Evolutionary conservation across 805 yeast genomes (phyloP), one percentile per base, ranked within the genome.

Genomic region (Candida glaebosa): DNA sequence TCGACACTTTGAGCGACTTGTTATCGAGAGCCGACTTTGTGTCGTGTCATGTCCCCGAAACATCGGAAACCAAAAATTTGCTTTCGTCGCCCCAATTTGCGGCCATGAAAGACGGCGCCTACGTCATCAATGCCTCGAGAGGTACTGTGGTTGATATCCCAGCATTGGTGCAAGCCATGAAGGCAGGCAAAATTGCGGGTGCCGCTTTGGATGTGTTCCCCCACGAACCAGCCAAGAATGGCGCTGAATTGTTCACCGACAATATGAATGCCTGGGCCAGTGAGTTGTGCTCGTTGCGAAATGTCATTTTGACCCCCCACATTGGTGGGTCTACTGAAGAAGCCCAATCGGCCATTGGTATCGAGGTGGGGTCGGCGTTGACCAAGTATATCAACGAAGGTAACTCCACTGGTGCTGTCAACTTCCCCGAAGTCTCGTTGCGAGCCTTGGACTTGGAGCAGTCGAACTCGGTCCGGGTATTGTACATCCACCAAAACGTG

Each of bases 281-380:
- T 25, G 96, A 90, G 61, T 77, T 93, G 54, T 76, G 81, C 53
- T 71, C 85, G 8, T 76, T 89, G 62, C 81, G 90, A 70, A 93
- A 93, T 69, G 81, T 91, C 47, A 89, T 93, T 51, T 76, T 93
- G 58, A 84, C 98, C 41, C 99, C 99, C 25, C 99, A 93, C 63
- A 93, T 93, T 54, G 99, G 99, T 70, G 99, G 99, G 52, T 89
- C 97, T 39, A 93, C 99, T 37, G 98, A 91, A 69, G 99, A 93
- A 75, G 99, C 99, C 30, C 99, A 93, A 76, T 78, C 87, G 42
- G 96, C 98, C 31, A 93, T 93, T 60, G 99, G 99, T 71, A 74
- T 91, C 46, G 99, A 93, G 73, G 99, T 93, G 47, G 87, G 84
- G 46, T 75, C 84, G 35, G 82, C 96, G 31, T 76, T 93, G 57